Conservation (phyloP, 371 early-diverging fungal species). For the Actinomortierella ambigua region DNA sequence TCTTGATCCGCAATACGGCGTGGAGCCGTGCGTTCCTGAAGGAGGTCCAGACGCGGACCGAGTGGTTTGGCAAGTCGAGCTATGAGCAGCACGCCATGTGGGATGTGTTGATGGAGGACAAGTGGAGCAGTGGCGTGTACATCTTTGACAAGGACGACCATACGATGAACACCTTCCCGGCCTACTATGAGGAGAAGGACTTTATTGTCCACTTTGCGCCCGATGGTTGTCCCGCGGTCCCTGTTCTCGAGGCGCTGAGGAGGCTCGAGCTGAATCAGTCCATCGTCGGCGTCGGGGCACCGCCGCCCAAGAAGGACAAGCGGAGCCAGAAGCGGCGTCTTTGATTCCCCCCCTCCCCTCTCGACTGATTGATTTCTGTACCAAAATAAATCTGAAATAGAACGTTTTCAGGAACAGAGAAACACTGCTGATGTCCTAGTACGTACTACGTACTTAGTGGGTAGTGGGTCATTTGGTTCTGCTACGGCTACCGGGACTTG, state of each 20-base stretch:
- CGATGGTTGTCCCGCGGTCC: slow-evolving; percentile 62
- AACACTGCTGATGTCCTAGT: too few species aligned
- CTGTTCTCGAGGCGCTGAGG: slow-evolving; percentile 56
- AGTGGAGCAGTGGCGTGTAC: slow-evolving; percentile 44
- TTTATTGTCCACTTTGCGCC: slow-evolving; percentile 72
- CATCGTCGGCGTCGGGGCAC: not conserved
- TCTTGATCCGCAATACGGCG: slow-evolving; percentile 63
- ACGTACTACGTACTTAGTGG: too few species aligned
- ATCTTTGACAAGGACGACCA: slow-evolving; percentile 61
- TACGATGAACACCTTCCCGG: slow-evolving; percentile 66
- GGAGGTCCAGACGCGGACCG: slow-evolving; percentile 51
- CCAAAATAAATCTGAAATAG: too few species aligned
- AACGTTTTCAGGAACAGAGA: too few species aligned
- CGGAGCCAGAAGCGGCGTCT: too few species aligned
- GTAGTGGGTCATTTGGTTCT: too few species aligned
- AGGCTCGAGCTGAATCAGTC: slow-evolving; percentile 12
- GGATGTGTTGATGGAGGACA: slow-evolving; percentile 52
- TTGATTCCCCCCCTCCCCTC: too few species aligned
- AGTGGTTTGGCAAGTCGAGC: slow-evolving; percentile 54
- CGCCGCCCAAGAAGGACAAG: too few species aligned
- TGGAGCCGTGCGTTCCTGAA: slow-evolving; percentile 62
- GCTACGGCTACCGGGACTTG: too few species aligned
- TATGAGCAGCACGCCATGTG: slow-evolving; percentile 72
- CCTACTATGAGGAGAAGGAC: slow-evolving; percentile 54
- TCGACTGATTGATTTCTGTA: too few species aligned